Base-by-base conservation (phyloP, 2,329 filamentous ascomycete genomes). In the Calonectria crousiana region DNA sequence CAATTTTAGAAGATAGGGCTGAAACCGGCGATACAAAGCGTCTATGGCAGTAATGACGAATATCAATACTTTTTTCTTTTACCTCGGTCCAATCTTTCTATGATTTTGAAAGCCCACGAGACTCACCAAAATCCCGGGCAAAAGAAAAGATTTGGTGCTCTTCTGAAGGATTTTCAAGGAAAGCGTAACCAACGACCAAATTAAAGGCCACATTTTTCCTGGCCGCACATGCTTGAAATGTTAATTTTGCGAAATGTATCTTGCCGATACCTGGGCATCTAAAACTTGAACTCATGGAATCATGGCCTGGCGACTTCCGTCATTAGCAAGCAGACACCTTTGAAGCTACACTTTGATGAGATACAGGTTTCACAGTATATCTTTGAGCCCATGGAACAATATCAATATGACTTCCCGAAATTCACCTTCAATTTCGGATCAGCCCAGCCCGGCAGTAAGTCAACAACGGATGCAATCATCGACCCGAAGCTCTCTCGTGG, bases 1-100 rank as follows among this genome's bases (percentile, higher is more conserved):
- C 34, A 80, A 78, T 69, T 68, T 79, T 47, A 80, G 78, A 69
- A 72, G 75, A 70, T 80, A 73, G 74, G 56, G 18, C 34, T 38
- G 16, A 32, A 60, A n/a, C 34, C 6, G 6, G 23, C n/a, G 13
- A 16, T 26, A 16, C 20, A 38, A 26, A 60, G 32, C 56, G 32
- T 26, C n/a, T 3, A 26, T 13, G n/a, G 23, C 36, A 41, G 11
- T 30, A 53, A 67, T 53, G 18, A 67, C 23, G 23, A 60, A 60
- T 26, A 60, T 60, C 32, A 5, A 38, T 38, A 32, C 10, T 18
- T 60, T 60, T 60, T 34, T 18, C 38, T 60, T 60, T 60, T 51
- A 51, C 11, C 26, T 28, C n/a, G 16, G 8, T 14, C 13, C 20
- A 38, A 13, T 38, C 11, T 52, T 20, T 32, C 20, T 20, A 20